Percentiles rank a stretch among this genome's conserved stretches.
Conservation (phyloP, 306 rosid species). For the Phaseolus lunatus region DNA sequence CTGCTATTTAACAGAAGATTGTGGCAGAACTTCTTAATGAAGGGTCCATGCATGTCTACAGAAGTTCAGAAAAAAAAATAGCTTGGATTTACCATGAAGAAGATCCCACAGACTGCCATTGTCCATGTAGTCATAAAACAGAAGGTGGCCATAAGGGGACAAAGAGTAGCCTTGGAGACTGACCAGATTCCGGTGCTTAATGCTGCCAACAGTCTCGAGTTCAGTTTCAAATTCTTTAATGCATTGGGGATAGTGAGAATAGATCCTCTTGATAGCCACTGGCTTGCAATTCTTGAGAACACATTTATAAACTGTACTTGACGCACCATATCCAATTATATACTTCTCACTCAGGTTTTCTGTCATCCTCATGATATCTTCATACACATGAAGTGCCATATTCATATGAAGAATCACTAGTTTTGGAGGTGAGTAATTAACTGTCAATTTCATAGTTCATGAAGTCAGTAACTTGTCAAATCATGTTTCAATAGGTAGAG, state of each 20-base stretch:
- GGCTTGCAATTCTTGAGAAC: slow-evolving; percentile 95
- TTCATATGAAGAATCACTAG: slow-evolving; percentile 96
- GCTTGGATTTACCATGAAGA: slow-evolving; percentile 75
- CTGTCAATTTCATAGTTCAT: slow-evolving; percentile 53
- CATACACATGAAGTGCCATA: slow-evolving; percentile 93
- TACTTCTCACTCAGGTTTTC: slow-evolving; percentile 92
- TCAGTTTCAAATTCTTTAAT: slow-evolving; percentile 88
- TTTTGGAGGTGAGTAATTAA: slow-evolving; percentile 75
- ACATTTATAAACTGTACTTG: slow-evolving; percentile 96
- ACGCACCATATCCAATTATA: slow-evolving; percentile 88
- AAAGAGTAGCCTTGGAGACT: slow-evolving; percentile 92
- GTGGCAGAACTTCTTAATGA: neutral
- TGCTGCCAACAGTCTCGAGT: slow-evolving; percentile 86
- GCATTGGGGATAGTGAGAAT: slow-evolving; percentile 78
- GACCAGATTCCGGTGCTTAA: slow-evolving; percentile 94
- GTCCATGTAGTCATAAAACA: slow-evolving; percentile 96
- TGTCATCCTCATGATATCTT: slow-evolving; percentile 96
- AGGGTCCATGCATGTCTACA: neutral
- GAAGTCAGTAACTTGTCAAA: slow-evolving; percentile 35
- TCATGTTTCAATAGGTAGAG: slow-evolving; percentile 2
- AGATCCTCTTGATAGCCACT: slow-evolving; percentile 87
- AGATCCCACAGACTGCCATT: slow-evolving; percentile 97
- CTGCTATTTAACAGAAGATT: neutral
- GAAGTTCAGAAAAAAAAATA: neutral
- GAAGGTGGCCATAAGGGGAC: slow-evolving; percentile 88